phyloP scores from a whole-genome alignment of 2,329 filamentous ascomycete genomes.

The Hymenoscyphus repandus region DNA sequence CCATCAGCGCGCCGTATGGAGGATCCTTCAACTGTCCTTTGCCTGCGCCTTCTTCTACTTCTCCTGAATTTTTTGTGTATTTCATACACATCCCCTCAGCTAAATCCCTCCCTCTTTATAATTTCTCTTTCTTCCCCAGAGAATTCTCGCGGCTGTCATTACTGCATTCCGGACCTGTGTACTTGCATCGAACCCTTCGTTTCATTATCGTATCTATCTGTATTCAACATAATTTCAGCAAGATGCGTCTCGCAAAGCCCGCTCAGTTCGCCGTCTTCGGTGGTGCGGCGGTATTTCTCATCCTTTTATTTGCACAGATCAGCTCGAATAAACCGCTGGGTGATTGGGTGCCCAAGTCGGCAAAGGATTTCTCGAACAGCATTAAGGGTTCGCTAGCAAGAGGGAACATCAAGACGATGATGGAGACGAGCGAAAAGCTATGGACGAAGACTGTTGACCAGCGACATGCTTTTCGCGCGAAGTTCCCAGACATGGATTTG shows the following conservation, averaged over 20 bases:
- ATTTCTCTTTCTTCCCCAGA: background rate
- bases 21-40: background rate
- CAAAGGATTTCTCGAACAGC: background rate
- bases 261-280: constrained; percentile 11
- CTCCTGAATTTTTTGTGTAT: background rate
- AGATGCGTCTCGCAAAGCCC: constrained; percentile 6
- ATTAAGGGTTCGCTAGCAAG: constrained; percentile 9
- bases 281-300: constrained; percentile 8
- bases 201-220: background rate
- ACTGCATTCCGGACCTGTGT: background rate
- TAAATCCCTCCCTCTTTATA: background rate
- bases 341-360: constrained; percentile 2
- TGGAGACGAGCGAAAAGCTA: constrained; percentile 22
- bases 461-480: constrained; percentile 26
- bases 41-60: background rate
- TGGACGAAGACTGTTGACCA: constrained; percentile 31
- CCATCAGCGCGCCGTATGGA: background rate
- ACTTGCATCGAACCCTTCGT: background rate
- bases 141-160: background rate
- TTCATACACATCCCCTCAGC: background rate
- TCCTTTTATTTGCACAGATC: constrained; percentile 12
- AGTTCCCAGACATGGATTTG: constrained; percentile 23
- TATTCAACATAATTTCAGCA: background rate
- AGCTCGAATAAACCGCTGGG: constrained; percentile 1
- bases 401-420: constrained; percentile 15